Evolutionary conservation across 352 stramenopile species (phyloP), one percentile per base, ranked within the genome.

Genomic region (Globisporangium irregulare): DNA sequence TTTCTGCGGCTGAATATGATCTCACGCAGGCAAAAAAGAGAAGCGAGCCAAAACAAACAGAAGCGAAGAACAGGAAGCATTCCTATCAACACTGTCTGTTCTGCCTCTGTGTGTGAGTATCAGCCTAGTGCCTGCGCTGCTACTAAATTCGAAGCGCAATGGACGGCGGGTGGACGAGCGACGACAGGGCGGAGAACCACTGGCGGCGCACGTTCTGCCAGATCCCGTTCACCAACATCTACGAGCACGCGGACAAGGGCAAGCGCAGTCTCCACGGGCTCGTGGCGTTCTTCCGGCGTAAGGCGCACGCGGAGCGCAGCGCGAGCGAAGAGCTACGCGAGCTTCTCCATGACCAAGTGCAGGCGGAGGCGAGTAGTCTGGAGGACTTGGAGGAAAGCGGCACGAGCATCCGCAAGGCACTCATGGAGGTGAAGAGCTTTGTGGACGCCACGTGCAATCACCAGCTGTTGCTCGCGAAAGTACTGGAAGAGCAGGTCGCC

Each of bases 171-270:
- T 75, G 70, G 63, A 66, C 71, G 51, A 77, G 75, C 58, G 76
- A 87, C 24, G 81, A 90, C 70, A 79, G 78, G 58, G 74, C 75
- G 32, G 87, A 95, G 79, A 94, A 95, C 77, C 81, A 94, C 61
- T 93, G 84, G 79, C 84, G 87, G 20, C 86, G 87, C 58, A 95
- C 87, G 64, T 95, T 95, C 76, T 95, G 87, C 68, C 87, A 95
- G 73, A 83, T 95, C 64, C 86, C 87, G 36, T 91, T 94, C 58
- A 67, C 66, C 32, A 71, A 84, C 63, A 95, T 95, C 74, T 91
- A 93, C 66, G 81, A 86, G 64, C 85, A 93, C 67, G 84, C 87
- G 15, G 86, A 93, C 64, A 82, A 81, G 57, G 86, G 87, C 70
- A 91, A 92, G 73, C 80, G 76, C 67, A 91, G 81, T 73, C 76